Evolutionary conservation across 2,329 filamentous ascomycete species (phyloP).

Genomic region (Xylaria digitata): DNA sequence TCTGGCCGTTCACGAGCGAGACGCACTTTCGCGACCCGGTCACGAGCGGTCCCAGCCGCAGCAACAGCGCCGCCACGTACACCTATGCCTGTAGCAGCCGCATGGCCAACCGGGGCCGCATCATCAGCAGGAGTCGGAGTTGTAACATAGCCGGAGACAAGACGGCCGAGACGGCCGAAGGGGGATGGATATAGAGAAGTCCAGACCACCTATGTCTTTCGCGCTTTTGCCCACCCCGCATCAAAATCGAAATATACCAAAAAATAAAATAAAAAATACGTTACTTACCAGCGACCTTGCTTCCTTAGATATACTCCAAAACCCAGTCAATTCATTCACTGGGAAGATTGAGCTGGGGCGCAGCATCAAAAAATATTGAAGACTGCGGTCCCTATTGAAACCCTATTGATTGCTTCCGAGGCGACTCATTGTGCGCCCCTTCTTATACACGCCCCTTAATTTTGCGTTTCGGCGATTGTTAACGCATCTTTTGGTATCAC

Average conservation of each 20-base stretch:
- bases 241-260: neutral
- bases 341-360: neutral
- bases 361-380: too few species aligned
- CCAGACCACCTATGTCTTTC: neutral
- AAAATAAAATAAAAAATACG: neutral
- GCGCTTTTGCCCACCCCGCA: neutral
- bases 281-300: neutral
- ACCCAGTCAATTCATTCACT: too few species aligned
- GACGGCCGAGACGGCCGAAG: neutral
- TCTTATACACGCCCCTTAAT: neutral
- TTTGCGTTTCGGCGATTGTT: neutral
- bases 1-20: constrained; percentile 34
- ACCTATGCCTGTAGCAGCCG: neutral
- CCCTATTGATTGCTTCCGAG: neutral
- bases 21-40: constrained; percentile 12
- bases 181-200: constrained; percentile 29
- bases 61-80: constrained; percentile 6
- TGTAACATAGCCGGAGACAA: neutral
- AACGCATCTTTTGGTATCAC: constrained; percentile 2
- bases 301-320: neutral
- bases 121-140: constrained; percentile 26
- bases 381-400: too few species aligned
- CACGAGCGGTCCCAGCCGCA: constrained; percentile 2
- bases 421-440: neutral
- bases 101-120: too few species aligned